Conservation (phyloP, 306 rosid genomes). For the Hippophae rhamnoides region DNA sequence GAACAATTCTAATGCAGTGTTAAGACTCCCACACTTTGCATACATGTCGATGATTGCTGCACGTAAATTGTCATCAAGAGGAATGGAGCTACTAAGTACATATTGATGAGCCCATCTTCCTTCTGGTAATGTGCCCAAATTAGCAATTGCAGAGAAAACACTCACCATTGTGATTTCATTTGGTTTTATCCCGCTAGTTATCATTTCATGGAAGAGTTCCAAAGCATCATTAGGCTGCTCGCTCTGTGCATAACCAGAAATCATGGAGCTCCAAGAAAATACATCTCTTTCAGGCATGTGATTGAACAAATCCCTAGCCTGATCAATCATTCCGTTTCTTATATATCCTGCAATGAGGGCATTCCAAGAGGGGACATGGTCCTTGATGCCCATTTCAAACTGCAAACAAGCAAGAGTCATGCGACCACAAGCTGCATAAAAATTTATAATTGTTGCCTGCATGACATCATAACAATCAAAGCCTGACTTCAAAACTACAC, state of each 20-base stretch:
- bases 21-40: conserved; percentile 81
- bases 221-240: conserved; percentile 64
- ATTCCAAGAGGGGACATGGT: conserved; percentile 74
- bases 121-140: conserved; percentile 52
- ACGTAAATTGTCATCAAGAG: conserved; percentile 62
- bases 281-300: conserved; percentile 76
- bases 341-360: conserved; percentile 62
- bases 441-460: conserved; percentile 66
- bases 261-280: conserved; percentile 76
- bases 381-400: conserved; percentile 51
- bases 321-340: conserved; percentile 48
- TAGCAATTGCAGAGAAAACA: conserved; percentile 75
- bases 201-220: conserved; percentile 64
- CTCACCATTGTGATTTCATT: conserved; percentile 91
- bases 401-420: conserved; percentile 51
- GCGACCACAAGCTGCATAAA: conserved; percentile 67
- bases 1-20: conserved; percentile 50
- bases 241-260: conserved; percentile 70
- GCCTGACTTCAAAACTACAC: conserved; percentile 50
- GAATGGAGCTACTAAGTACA: conserved; percentile 37
- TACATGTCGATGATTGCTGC: conserved; percentile 85
- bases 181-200: conserved; percentile 45
- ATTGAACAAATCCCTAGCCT: conserved; percentile 47
- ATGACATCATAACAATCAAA: conserved; percentile 58
- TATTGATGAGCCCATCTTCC: conserved; percentile 74